These are phyloP conservation scores for Amaranthus tricolor DNA, from an alignment of 179 eudicot species.

Conservation along the genomic window DNA sequence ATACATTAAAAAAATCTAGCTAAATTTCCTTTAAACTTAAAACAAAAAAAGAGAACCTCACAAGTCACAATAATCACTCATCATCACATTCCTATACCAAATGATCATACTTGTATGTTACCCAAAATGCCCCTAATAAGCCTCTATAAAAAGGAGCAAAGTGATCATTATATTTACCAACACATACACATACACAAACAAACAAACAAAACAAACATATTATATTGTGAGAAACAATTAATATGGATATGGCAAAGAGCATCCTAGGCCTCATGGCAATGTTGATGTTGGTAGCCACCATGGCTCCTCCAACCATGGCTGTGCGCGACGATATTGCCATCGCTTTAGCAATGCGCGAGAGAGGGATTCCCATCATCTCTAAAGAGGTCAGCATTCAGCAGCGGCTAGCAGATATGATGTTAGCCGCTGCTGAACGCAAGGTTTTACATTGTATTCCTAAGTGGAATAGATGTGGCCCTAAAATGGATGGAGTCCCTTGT, in stretches of 20 bases:
- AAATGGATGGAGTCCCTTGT: neutral
- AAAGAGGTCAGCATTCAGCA: neutral
- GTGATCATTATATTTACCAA: no score
- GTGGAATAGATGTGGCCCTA: neutral
- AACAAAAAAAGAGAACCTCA: no score
- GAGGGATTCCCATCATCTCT: neutral
- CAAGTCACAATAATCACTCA: no score
- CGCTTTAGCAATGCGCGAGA: neutral
- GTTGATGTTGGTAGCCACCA: neutral
- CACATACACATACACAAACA: no score
- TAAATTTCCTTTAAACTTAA: no score
- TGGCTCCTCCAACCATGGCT: neutral
- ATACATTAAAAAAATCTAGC: no score
- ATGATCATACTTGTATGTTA: no score
- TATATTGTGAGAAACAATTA: neutral
- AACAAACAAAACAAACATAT: no score
- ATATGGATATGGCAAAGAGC: conserved; percentile 1
- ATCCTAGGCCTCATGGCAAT: neutral
- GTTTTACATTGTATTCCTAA: neutral
- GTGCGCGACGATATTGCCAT: neutral
- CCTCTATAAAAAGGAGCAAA: no score
- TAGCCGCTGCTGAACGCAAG: neutral
- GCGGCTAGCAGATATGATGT: neutral
- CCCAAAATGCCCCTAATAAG: no score
- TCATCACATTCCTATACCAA: no score